phyloP scores from a whole-genome alignment of 257 asterid genomes.

The Mentha longifolia region DNA sequence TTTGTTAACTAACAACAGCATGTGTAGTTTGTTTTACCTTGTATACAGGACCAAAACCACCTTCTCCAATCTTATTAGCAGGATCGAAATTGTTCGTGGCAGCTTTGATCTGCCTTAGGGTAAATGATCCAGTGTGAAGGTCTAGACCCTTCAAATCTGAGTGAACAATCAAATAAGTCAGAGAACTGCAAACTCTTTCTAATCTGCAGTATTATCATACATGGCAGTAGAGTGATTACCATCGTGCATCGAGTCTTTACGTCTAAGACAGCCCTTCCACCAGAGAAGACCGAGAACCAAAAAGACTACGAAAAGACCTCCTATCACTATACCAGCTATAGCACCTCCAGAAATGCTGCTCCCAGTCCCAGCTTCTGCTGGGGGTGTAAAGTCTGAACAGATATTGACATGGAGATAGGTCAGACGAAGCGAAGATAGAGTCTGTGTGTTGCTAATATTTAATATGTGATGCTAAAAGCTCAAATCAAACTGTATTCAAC shows the following conservation, averaged over 20 bases:
- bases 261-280: constrained; percentile 59
- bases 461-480: constrained; percentile 4
- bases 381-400: constrained; percentile 55
- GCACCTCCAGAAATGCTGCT: constrained; percentile 50
- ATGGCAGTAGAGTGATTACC: constrained; percentile 42
- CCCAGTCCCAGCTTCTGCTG: constrained; percentile 45
- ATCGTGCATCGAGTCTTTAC: constrained; percentile 37
- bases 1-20: neutral
- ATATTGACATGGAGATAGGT: constrained; percentile 18
- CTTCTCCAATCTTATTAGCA: constrained; percentile 67
- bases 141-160: constrained; percentile 57
- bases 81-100: constrained; percentile 67
- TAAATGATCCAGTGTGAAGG: constrained; percentile 49
- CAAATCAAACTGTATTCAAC: neutral
- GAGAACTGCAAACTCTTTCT: neutral
- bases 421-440: constrained; percentile 11
- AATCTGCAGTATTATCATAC: no score
- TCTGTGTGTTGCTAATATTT: neutral
- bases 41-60: constrained; percentile 71
- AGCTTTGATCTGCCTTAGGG: constrained; percentile 54
- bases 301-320: constrained; percentile 37
- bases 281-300: constrained; percentile 53
- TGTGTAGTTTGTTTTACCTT: constrained; percentile 40
- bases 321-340: constrained; percentile 56
- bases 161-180: neutral